Evolutionary conservation across 805 yeast genomes (phyloP).

Genomic region (Metschnikowia bowlesiae): DNA sequence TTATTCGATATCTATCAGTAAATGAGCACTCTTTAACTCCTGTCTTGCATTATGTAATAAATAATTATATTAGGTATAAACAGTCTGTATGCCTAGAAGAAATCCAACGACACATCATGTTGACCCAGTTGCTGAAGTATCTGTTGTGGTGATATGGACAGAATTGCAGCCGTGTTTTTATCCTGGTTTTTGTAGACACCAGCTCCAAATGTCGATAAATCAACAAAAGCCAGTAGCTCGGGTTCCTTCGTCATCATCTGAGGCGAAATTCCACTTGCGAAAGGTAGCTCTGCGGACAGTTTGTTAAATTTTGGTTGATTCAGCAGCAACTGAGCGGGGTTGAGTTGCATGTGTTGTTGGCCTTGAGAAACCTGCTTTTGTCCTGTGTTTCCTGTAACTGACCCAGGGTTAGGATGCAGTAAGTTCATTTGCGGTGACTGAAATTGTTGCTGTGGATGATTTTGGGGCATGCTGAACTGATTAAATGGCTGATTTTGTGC

Average conservation of each 20-base stretch:
- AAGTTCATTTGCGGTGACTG: constrained; percentile 7
- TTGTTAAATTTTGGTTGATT: constrained; percentile 1
- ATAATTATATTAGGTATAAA: constrained; percentile 2
- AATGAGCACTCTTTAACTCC: neutral
- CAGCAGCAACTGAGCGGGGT: constrained; percentile 2
- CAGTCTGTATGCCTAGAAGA: constrained; percentile 17
- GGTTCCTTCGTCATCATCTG: constrained; percentile 16
- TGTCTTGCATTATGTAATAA: neutral
- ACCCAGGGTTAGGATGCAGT: constrained; percentile 4
- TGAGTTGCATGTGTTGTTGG: constrained; percentile 3
- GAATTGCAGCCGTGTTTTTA: constrained; percentile 3
- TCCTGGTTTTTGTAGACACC: constrained; percentile 4
- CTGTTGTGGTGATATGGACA: constrained; percentile 37
- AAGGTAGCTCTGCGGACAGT: constrained; percentile 7
- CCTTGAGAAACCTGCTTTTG: constrained; percentile 2
- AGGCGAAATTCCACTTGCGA: constrained; percentile 12
- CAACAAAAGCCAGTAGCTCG: constrained; percentile 6
- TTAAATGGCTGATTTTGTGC: constrained; percentile 2
- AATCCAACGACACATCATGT: constrained; percentile 21
- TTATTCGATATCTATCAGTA: neutral
- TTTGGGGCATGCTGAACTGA: constrained; percentile 4
- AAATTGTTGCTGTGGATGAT: constrained; percentile 3
- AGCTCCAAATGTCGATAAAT: neutral
- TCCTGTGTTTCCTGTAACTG: constrained; percentile 1
- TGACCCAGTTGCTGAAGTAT: constrained; percentile 29